A percentile compares a stretch with the other conserved stretches of the same genome.
Conservation (phyloP, 345 rosid species). For the Mangifera indica region DNA sequence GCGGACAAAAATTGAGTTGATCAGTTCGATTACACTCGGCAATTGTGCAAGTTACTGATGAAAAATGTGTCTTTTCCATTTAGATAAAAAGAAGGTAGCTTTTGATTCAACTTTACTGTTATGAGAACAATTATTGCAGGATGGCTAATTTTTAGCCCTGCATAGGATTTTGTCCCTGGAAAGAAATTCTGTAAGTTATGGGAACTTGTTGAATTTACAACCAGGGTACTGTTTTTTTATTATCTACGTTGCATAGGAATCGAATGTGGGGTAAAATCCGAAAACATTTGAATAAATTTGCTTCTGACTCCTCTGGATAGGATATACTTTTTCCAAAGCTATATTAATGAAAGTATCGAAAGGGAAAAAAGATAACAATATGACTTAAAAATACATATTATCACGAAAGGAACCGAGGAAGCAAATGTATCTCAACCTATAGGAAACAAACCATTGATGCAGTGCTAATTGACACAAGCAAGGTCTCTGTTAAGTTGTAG, state of each 20-base stretch:
- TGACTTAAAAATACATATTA: no score
- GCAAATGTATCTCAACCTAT: neutral
- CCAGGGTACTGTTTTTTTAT: neutral
- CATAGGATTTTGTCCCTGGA: neutral
- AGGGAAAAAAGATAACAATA: no score
- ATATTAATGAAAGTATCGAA: no score
- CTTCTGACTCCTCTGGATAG: no score
- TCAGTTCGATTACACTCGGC: neutral
- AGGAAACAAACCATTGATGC: neutral
- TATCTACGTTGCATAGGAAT: no score
- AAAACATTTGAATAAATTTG: no score
- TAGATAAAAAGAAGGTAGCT: neutral
- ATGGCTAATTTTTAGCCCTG: neutral
- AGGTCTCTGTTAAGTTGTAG: no score
- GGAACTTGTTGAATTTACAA: neutral
- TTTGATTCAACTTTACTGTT: neutral
- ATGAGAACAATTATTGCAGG: neutral
- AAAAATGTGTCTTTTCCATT: neutral
- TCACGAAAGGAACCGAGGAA: no score
- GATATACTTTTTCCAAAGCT: no score
- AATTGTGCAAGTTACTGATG: constrained; percentile 5
- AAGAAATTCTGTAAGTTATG: neutral
- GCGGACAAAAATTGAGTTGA: constrained; percentile 71
- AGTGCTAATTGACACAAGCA: no score
- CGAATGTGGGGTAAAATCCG: no score